Evolutionary conservation across 495 filamentous ascomycete genomes (phyloP).

Genomic region (Diplogelasinospora grovesii): DNA sequence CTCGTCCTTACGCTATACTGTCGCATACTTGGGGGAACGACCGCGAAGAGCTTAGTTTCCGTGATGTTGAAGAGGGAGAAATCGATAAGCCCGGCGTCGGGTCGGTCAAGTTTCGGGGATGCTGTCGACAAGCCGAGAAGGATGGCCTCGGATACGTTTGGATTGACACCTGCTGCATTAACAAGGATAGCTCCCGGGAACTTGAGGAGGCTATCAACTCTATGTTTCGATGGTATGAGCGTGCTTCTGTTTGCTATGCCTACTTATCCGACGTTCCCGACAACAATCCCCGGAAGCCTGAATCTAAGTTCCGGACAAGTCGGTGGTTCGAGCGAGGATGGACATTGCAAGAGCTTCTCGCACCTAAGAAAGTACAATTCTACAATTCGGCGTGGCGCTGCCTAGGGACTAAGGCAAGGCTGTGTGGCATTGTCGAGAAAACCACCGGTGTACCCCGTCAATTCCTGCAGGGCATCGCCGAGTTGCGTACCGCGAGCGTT

Average conservation of each 20-base stretch:
- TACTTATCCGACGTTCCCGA: conserved; percentile 17
- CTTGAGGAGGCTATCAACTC: conserved; percentile 41
- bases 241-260: conserved; percentile 24
- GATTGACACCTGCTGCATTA: conserved; percentile 42
- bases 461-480: background rate
- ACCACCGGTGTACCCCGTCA: conserved; percentile 6
- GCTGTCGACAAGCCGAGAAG: conserved; percentile 20
- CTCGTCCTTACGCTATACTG: conserved; percentile 30
- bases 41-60: conserved; percentile 27
- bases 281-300: background rate
- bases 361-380: conserved; percentile 24
- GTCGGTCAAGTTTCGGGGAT: conserved; percentile 19
- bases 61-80: conserved; percentile 7
- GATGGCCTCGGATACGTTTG: conserved; percentile 25
- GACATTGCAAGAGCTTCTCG: conserved; percentile 37
- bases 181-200: conserved; percentile 36
- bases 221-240: conserved; percentile 39
- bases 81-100: background rate
- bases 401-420: conserved; percentile 5
- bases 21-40: conserved; percentile 29
- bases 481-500: background rate
- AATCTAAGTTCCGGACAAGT: background rate
- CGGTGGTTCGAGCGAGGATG: conserved; percentile 31
- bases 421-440: background rate
- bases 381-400: conserved; percentile 22